Evolutionary conservation across 805 yeast species (phyloP), one percentile per base, ranked within the genome.

Genomic region (Barnettozyma pratensis): DNA sequence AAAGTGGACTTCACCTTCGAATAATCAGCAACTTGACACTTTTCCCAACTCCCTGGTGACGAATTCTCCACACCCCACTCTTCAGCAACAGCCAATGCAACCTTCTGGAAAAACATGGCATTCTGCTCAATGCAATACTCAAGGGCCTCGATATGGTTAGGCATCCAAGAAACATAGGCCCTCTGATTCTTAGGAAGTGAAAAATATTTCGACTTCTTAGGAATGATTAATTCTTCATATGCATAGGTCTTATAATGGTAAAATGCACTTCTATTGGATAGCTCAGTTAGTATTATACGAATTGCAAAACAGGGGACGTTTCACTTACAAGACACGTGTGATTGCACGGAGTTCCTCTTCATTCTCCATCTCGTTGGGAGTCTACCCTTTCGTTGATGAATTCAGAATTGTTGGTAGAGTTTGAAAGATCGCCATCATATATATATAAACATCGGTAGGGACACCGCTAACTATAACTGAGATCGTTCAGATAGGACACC

Each of bases 1-100:
- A 86, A 60, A 0, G 81, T 69, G 1, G 82, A 70, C 41, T 76
- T 62, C 5, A 81, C 84, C 62, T 83, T 83, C 45, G 78, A 84
- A 44, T 69, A 72, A 51, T 81, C 87, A 4, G 62, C 54, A 25
- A 49, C 48, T 5, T 67, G 60, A 25, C 80, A 69, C 6, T 61
- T 58, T 7, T 56, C 51, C 85, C 85, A 80, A 4, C 57, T 53
- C 0, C 51, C 35, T 0, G 76, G 74, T 39, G 64, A 61, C 0
- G 63, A 32, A 0, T 69, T 49, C 6, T 27, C 38, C 1, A 71
- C 74, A 0, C 79, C 83, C 85, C 85, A 82, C 42, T 68, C 71
- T 1, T 52, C 51, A 4, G 82, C 77, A 3, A 79, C 69, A 0
- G 62, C 52, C 0, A 60, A 9, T 0, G 83, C 80, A 42, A 81